Evolutionary conservation across 192 early-diverging fungal genomes (phyloP), one percentile per base, ranked within the genome.

Genomic region (Thamnidium elegans): DNA sequence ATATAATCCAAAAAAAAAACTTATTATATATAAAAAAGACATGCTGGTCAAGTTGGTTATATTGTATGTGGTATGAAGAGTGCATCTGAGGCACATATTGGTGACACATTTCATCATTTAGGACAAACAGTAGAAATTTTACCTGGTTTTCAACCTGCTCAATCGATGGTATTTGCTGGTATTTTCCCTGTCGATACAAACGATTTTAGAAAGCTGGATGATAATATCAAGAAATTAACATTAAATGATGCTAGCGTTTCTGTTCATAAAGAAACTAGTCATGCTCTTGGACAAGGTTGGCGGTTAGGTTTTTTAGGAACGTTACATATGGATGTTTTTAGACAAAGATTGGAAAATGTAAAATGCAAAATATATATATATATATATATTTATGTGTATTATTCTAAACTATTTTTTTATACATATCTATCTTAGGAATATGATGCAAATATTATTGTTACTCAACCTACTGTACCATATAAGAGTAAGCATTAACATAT

Each of bases 301-400:
- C 84, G 96, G 2, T 75, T 99, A 19, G 96, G 96, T 9, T 99
- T 99, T 59, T 68, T 99, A 55, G 96, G 96, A 17, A 97, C 94
- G 0, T 67, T 99, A 36, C 96, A 99, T 65, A 96, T 97, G 96
- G 96, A 99, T 74, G 96, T 99, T 30, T 99, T 99, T 68, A 77
- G 92, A 15, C 94, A 99, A 71, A 80, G 96, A 14, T 76, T 99
- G 32, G 95, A 92, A 58, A 86, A 92, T 67, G 84, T 85, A 77
- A 42, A 50, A 17, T 3, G 3, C 26, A 39, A 2, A 45, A n/a
- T 45, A 11, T 1, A 10, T 11, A 3, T 10, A 9, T n/a, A 53
- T 34, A 34, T 54, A 7, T 32, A 31, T 54, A 14, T 14, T 5
- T 23, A 23, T 0, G 10, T 7, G 23, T 26, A 11, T 1, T 4